Percentiles rank a stretch among this genome's conserved stretches.
Conservation (phyloP, 2,329 filamentous ascomycete genomes). For the Phaeosphaeria sp. region DNA sequence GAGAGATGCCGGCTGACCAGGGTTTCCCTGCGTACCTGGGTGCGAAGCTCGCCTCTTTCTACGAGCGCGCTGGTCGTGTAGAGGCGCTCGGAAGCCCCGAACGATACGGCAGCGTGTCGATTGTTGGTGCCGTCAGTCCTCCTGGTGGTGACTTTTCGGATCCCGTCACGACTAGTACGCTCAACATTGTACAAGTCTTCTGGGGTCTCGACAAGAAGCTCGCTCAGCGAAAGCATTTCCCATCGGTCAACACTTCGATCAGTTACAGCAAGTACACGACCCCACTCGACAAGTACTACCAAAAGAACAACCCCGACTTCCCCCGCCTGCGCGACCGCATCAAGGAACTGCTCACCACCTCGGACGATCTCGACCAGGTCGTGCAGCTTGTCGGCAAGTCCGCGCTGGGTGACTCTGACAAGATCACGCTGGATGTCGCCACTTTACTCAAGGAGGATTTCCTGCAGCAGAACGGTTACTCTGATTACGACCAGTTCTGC, state of each 20-base stretch:
- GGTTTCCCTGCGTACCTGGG: constrained; percentile 98
- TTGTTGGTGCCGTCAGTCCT: constrained; percentile 95
- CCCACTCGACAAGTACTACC: constrained; percentile 90
- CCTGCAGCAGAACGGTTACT: constrained; percentile 98
- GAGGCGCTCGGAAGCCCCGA: constrained; percentile 86
- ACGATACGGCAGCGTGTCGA: constrained; percentile 90
- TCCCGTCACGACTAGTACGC: constrained; percentile 90
- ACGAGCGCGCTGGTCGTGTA: constrained; percentile 94
- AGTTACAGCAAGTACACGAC: constrained; percentile 97
- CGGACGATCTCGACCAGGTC: constrained; percentile 97
- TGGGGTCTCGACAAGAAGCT: constrained; percentile 99
- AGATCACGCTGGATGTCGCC: constrained; percentile 95
- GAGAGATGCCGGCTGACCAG: constrained; percentile 99
- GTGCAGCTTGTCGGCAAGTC: constrained; percentile 98
- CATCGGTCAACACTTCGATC: constrained; percentile 91
- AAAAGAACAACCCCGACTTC: constrained; percentile 93
- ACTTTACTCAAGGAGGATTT: constrained; percentile 97
- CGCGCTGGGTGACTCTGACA: constrained; percentile 92
- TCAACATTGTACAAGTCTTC: constrained; percentile 98
- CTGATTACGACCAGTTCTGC: constrained; percentile 98
- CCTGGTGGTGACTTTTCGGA: constrained; percentile 99
- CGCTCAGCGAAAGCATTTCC: constrained; percentile 98
- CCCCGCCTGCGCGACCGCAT: constrained; percentile 90
- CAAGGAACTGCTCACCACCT: constrained; percentile 90
- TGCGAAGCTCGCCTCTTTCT: constrained; percentile 97